Base-by-base conservation (phyloP, 768 basidiomycete genomes). In the Wakefieldia striispora region DNA sequence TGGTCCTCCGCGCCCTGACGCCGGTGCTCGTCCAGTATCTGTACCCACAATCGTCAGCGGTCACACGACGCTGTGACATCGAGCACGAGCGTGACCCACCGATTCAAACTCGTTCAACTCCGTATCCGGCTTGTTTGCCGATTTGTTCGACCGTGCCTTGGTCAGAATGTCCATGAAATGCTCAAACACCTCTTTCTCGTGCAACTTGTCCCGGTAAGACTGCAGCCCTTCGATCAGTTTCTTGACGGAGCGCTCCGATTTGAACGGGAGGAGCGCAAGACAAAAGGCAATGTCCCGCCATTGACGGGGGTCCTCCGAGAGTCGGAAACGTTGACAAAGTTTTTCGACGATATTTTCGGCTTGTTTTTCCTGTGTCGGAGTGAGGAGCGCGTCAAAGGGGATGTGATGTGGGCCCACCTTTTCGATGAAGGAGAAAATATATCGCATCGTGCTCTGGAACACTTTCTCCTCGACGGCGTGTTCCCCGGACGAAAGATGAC, bases 231-330 rank as follows among this genome's bases (percentile, higher is more conserved):
- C 95, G 58, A 93, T 89, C 51, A 98, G 81, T 66, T 95, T 97
- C 80, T 97, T 97, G 60, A 97, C 83, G 0, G 94, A 95, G 27
- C 89, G 81, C 57, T 99, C 97, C 1, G 93, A 95, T 66, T 97
- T 97, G 88, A 91, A 99, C 0, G 94, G 95, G 14, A 98, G 77
- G 2, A 97, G 71, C 0, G 95, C 94, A 3, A 99, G 73, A 65
- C 95, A 99, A 70, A 86, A 98, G 1, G 95, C 91, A 50, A 99
- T 93, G 62, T 99, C 95, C 20, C 93, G 82, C 97, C 97, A 99
- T 64, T 98, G 97, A 6, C 95, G 81, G 14, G 91, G 81, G 26
- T 95, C 92, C 36, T 89, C 87, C 1, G 88, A 83, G 4, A 91
- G 74, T 20, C 88, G 80, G 84, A 98, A 97, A 8, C 95, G 83